phyloP scores from a whole-genome alignment of 768 basidiomycete genomes.

The Suillus occidentalis region DNA sequence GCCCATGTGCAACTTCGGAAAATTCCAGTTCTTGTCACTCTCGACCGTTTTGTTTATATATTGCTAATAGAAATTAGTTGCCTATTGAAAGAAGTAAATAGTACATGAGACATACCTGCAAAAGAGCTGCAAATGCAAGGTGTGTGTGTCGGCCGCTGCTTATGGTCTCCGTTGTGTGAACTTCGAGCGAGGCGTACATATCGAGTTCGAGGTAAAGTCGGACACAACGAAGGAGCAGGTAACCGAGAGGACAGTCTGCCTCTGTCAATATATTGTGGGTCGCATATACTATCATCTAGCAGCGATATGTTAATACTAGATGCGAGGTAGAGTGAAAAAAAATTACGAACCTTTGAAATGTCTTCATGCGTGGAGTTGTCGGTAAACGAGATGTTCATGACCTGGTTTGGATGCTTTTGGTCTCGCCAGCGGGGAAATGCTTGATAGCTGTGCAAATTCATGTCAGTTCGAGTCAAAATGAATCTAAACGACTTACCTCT shows the following conservation, averaged over 20 bases:
- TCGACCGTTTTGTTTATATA: too few relatives aligned
- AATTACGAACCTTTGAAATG: background rate
- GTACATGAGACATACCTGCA: background rate
- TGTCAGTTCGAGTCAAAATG: background rate
- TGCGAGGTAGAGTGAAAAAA: background rate
- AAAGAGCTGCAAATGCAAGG: background rate
- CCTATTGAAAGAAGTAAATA: background rate
- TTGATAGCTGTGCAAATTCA: background rate
- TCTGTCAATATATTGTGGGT: background rate
- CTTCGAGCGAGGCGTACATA: background rate
- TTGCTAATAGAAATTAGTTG: background rate
- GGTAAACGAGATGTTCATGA: too few relatives aligned
- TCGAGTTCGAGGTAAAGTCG: background rate
- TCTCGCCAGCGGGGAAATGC: background rate
- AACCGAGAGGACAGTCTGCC: background rate
- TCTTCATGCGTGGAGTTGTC: too few relatives aligned
- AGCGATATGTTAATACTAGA: background rate
- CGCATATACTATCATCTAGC: background rate
- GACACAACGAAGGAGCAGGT: background rate
- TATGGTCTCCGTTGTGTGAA: background rate
- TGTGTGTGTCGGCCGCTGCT: background rate
- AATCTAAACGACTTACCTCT: conserved; percentile 17
- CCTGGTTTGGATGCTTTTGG: background rate
- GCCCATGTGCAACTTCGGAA: background rate
- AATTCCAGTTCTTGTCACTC: background rate